Evolutionary conservation across 2,329 filamentous ascomycete species (phyloP), one percentile per base, ranked within the genome.

Genomic region (Chaetomium olivaceum): DNA sequence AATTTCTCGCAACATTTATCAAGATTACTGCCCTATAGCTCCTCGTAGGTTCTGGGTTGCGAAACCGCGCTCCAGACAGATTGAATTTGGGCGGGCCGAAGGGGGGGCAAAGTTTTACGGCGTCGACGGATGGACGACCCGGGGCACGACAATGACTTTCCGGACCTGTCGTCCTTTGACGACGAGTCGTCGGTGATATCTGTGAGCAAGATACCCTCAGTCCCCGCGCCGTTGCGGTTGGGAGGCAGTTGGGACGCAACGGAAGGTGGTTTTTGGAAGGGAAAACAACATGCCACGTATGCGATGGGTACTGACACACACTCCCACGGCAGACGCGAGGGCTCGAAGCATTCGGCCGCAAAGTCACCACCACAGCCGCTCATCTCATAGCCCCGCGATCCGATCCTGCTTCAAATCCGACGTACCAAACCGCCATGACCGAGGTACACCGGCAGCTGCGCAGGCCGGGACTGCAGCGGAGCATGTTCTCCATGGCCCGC

Each of bases 311-410:
- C 68, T 73, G 68, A 73, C 63, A 36, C 65, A 63, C 21, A 62
- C 39, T 21, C 31, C 36, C 25, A 58, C 61, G 69, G 59, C 73
- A 97, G 93, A 88, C 92, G 63, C 90, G 92, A 73, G 91, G 95
- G 70, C 82, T 98, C 73, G 93, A 97, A 80, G 91, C 92, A 63
- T 97, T 99, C 79, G 88, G 93, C 71, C 89, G 94, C 75, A 99
- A 97, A 80, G 93, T 98, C 69, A 95, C 93, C 33, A 92, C 92
- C 31, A 98, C 95, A 23, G 95, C 95, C 64, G 91, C 88, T 74
- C 93, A 96, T 77, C 84, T 99, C 71, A 96, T 98, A 74, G 89
- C 86, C 54, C 87, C 89, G 56, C 79, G 87, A 64, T 75, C 80
- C 71, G 86, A 89, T 78, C 77, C 83, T 76, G 72, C 82, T 74